Percentiles rank a stretch among this genome's conserved stretches.
phyloP scores from a whole-genome alignment of 2,329 filamentous ascomycete species.

The Fusarium nodosum region DNA sequence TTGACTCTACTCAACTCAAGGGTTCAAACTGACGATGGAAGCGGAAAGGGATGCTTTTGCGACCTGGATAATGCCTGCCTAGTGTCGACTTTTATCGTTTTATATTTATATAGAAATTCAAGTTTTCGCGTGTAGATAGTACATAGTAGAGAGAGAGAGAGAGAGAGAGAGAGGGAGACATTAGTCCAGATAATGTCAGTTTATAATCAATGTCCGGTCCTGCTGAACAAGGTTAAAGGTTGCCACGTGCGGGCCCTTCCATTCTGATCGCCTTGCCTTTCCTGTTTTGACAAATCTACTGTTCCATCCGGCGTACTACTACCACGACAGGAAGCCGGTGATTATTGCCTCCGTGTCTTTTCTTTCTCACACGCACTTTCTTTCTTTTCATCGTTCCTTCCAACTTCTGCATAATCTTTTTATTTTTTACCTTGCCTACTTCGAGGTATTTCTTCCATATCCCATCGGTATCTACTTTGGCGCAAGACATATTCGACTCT shows the following conservation, averaged over 20 bases:
- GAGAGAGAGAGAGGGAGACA: too few species aligned
- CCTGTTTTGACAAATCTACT: constrained; percentile 48
- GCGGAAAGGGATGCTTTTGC: constrained; percentile 21
- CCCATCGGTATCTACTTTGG: constrained; percentile 21
- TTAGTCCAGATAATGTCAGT: not conserved
- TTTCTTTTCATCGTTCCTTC: constrained; percentile 30
- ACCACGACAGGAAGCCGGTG: constrained; percentile 50
- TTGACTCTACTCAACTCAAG: constrained; percentile 9
- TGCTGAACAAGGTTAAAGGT: constrained; percentile 33
- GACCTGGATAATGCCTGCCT: constrained; percentile 17
- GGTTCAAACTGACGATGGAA: constrained; percentile 12
- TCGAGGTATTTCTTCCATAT: constrained; percentile 14
- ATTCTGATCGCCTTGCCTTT: constrained; percentile 47
- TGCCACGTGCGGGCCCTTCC: constrained; percentile 53
- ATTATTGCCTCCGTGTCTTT: constrained; percentile 39
- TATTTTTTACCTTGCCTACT: constrained; percentile 15
- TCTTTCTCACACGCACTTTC: constrained; percentile 30
- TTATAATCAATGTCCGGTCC: constrained; percentile 1
- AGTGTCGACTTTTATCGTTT: not conserved
- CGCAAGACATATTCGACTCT: constrained; percentile 27
- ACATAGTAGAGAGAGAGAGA: too few species aligned
- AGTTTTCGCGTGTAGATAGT: not conserved
- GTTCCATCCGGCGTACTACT: constrained; percentile 18
- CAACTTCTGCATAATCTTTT: constrained; percentile 18
- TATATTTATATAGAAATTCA: not conserved